Evolutionary conservation across 129 eudicot genomes (phyloP).

Genomic region (Tanacetum coccineum): DNA sequence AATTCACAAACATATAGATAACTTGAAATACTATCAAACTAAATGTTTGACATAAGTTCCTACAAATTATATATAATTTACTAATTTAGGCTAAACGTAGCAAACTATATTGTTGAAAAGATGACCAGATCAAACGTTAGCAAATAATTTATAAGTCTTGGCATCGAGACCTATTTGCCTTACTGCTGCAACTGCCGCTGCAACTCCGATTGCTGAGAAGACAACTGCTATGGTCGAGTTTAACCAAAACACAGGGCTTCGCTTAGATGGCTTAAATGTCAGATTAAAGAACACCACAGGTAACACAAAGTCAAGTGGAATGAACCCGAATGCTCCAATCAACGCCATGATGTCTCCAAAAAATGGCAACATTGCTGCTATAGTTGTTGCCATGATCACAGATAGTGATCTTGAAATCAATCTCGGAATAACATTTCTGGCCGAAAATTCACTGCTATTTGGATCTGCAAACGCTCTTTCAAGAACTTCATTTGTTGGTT

Average conservation of each 20-base stretch:
- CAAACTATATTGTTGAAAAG: neutral
- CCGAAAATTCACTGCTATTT: constrained; percentile 52
- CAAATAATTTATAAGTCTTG: constrained; percentile 66
- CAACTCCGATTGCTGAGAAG: constrained; percentile 46
- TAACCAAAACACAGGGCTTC: constrained; percentile 53
- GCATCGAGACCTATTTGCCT: constrained; percentile 91
- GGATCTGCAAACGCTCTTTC: constrained; percentile 70
- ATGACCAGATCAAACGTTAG: constrained; percentile 49
- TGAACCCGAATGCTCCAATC: constrained; percentile 80
- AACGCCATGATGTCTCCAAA: constrained; percentile 82
- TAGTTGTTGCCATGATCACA: constrained; percentile 48
- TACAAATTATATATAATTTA: neutral
- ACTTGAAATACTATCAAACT: neutral
- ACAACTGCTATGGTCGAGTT: constrained; percentile 56
- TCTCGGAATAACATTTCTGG: constrained; percentile 68
- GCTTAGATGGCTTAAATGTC: constrained; percentile 72
- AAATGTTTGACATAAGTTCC: neutral
- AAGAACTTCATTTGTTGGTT: constrained; percentile 84
- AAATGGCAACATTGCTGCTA: constrained; percentile 90
- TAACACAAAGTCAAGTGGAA: constrained; percentile 82
- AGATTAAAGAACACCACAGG: constrained; percentile 73
- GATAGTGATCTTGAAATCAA: constrained; percentile 65
- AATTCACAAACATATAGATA: neutral
- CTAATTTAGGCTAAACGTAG: neutral
- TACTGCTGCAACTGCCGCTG: constrained; percentile 79